A percentile compares a stretch with the other conserved stretches of the same genome.
Evolutionary conservation across 805 yeast genomes (phyloP).

Genomic region (Saturnispora serradocipensis): DNA sequence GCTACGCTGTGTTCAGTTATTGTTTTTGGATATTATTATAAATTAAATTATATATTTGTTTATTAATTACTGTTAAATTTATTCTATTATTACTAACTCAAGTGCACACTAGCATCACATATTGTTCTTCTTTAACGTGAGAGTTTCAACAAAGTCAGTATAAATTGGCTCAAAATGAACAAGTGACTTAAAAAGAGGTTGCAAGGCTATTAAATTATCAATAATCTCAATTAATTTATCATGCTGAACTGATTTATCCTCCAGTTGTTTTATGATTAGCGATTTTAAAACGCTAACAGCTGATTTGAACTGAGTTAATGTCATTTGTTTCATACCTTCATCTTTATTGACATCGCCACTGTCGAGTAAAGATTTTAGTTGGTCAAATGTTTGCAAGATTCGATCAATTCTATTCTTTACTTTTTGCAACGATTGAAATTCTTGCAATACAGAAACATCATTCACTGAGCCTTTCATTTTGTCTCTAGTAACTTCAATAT

Average conservation of each 20-base stretch:
- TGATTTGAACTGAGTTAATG: constrained; percentile 23
- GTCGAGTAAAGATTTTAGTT: constrained; percentile 31
- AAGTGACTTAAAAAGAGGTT: constrained; percentile 46
- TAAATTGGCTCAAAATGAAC: constrained; percentile 42
- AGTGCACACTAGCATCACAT: not conserved
- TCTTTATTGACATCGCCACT: constrained; percentile 14
- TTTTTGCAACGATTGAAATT: constrained; percentile 34
- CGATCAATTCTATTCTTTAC: constrained; percentile 35
- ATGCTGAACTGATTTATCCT: constrained; percentile 4
- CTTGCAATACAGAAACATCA: constrained; percentile 18
- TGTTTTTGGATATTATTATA: not conserved
- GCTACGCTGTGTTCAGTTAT: not conserved
- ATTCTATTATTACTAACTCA: not conserved
- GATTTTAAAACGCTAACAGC: constrained; percentile 39
- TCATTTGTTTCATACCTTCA: constrained; percentile 9
- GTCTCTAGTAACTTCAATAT: constrained; percentile 28
- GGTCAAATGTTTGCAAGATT: constrained; percentile 34
- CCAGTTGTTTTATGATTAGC: constrained; percentile 19
- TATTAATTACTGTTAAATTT: not conserved
- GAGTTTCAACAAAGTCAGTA: constrained; percentile 36
- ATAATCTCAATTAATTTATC: constrained; percentile 33
- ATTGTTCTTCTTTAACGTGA: constrained; percentile 25
- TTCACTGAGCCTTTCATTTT: constrained; percentile 16
- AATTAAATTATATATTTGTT: not conserved
- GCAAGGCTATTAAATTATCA: constrained; percentile 38